These are phyloP conservation scores for Agaricus blazei DNA, from an alignment of 768 basidiomycete species.

Conservation along the genomic window DNA sequence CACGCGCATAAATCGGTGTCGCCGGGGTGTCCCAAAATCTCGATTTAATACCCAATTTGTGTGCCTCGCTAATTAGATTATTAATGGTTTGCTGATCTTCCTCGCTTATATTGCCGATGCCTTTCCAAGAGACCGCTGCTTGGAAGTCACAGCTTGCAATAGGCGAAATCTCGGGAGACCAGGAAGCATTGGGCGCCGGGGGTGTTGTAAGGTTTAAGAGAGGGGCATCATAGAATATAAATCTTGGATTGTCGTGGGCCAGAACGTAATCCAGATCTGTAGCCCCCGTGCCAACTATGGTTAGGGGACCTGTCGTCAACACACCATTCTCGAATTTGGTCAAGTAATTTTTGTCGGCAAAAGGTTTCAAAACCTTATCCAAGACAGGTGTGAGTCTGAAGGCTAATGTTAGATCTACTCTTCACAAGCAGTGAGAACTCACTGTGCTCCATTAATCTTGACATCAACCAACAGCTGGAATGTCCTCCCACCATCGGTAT, in stretches of 20 bases:
- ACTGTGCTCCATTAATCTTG: slow-evolving; percentile 47
- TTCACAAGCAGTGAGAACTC: slow-evolving; percentile 12
- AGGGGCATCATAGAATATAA: slow-evolving; percentile 50
- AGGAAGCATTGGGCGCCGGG: slow-evolving; percentile 26
- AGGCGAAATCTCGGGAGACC: slow-evolving; percentile 37
- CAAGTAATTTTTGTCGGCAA: slow-evolving; percentile 38
- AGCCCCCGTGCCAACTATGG: slow-evolving; percentile 48
- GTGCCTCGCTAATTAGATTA: slow-evolving; percentile 37
- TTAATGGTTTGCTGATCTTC: slow-evolving; percentile 33
- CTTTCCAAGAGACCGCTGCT: slow-evolving; percentile 40
- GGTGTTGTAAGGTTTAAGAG: slow-evolving; percentile 31
- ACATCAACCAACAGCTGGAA: slow-evolving; percentile 49
- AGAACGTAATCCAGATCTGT: slow-evolving; percentile 42
- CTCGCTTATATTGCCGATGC: slow-evolving; percentile 36
- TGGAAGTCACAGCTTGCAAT: slow-evolving; percentile 47
- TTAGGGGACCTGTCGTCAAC: slow-evolving; percentile 23
- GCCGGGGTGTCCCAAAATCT: slow-evolving; percentile 52
- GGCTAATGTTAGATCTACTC: background rate
- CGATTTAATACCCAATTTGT: slow-evolving; percentile 37
- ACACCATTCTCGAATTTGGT: slow-evolving; percentile 40
- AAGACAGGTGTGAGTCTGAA: slow-evolving; percentile 37
- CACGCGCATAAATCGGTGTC: slow-evolving; percentile 38
- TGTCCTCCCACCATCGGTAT: slow-evolving; percentile 32
- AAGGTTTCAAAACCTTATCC: slow-evolving; percentile 37
- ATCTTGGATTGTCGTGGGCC: slow-evolving; percentile 34